These are phyloP conservation scores for Salvia rosmarinus DNA, from an alignment of 257 asterid species.

Conservation along the genomic window DNA sequence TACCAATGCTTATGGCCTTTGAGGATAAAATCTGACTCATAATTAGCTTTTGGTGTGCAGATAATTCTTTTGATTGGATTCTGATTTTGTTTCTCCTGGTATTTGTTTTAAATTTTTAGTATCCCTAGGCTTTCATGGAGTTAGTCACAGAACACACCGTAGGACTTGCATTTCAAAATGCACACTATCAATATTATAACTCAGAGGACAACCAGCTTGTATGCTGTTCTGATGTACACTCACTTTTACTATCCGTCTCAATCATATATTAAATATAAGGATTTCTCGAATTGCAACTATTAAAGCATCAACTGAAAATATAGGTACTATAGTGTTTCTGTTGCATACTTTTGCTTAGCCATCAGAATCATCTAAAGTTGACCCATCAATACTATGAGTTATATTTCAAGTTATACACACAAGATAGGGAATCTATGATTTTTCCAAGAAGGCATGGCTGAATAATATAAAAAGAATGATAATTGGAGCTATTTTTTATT, in stretches of 20 bases:
- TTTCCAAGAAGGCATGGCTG: neutral
- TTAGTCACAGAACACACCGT: neutral
- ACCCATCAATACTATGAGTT: slow-evolving; percentile 20
- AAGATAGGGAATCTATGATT: neutral
- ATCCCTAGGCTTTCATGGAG: slow-evolving; percentile 5
- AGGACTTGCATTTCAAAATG: slow-evolving; percentile 20
- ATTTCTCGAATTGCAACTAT: neutral
- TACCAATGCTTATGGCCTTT: neutral
- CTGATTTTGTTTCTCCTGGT: slow-evolving; percentile 2
- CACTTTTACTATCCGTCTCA: neutral
- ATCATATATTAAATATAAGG: neutral
- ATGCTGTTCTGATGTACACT: neutral
- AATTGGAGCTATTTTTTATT: neutral
- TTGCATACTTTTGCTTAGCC: slow-evolving; percentile 22
- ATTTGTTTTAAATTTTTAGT: neutral
- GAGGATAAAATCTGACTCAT: slow-evolving; percentile 2
- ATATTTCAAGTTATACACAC: neutral
- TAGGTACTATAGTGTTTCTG: slow-evolving; percentile 2
- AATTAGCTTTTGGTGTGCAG: neutral
- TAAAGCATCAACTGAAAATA: neutral
- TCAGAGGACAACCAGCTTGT: neutral
- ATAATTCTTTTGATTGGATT: slow-evolving; percentile 20
- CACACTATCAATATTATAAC: slow-evolving; percentile 7
- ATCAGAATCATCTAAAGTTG: slow-evolving; percentile 22
- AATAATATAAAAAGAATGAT: neutral